Evolutionary conservation across 805 yeast genomes (phyloP), one percentile per base, ranked within the genome.

Genomic region (Saccharomycopsis sp.): DNA sequence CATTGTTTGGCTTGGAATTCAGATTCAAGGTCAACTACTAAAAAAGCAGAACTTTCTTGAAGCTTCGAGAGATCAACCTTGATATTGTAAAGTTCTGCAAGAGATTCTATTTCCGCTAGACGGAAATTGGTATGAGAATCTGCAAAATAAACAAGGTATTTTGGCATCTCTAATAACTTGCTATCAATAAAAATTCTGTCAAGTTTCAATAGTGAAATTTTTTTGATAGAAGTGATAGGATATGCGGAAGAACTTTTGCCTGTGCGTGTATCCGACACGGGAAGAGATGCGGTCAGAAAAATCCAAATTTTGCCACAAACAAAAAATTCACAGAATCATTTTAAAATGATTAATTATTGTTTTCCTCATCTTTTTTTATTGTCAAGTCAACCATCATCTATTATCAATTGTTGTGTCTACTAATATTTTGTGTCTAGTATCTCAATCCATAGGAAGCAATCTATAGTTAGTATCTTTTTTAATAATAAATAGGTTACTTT

Each of bases 91-190:
- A 82, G 58, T 26, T 74, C 76, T 0, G 96, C 96, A 34, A 92
- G 60, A 0, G 96, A 79, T 51, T 81, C 86, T 27, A 92, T 61
- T 60, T 89, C 98, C 0, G 95, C 84, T 28, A 61, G 60, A 36
- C 97, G 67, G 59, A 89, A 89, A 44, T 72, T 69, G 37, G 79
- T 76, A 54, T 86, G 87, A 31, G 79, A 72, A 59, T 88, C 96
- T 3, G 95, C 95, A 54, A 92, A 68, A 54, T 80, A 76, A n/a
- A 92, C 64, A 36, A 89, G 57, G 53, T 85, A 92, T 40, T 71
- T 67, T 58, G 69, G 71, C 72, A 12, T 37, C 15, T 23, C 26
- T 23, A 23, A n/a, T n/a, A n/a, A n/a, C n/a, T n/a, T n/a, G n/a
- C n/a, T n/a, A n/a, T n/a, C n/a, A n/a, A n/a, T n/a, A n/a, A n/a